phyloP scores from a whole-genome alignment of 129 eudicot species.

The Silybum marianum region DNA sequence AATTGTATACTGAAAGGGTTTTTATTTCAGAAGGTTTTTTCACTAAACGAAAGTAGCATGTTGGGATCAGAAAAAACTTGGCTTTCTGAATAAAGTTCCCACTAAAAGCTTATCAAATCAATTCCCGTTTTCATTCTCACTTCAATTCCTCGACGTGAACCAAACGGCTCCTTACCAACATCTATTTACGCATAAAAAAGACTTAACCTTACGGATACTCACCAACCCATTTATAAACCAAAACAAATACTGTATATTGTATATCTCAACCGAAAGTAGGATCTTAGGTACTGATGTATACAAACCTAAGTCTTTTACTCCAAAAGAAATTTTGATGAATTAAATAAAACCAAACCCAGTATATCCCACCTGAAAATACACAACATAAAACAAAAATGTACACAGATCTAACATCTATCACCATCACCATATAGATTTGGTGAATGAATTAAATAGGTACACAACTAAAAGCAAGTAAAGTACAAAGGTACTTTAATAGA shows the following conservation, averaged over 20 bases:
- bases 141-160: too few species aligned
- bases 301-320: not conserved
- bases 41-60: too few species aligned
- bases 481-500: constrained; percentile 21
- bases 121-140: too few species aligned
- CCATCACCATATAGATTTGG: not conserved
- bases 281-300: not conserved
- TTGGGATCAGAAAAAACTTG: too few species aligned
- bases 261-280: not conserved
- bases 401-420: not conserved
- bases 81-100: too few species aligned
- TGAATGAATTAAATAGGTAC: not conserved
- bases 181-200: too few species aligned
- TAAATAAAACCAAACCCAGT: not conserved
- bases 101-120: too few species aligned
- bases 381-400: not conserved
- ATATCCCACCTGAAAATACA: not conserved
- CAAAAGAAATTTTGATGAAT: not conserved
- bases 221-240: not conserved
- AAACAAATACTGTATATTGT: not conserved
- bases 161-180: too few species aligned
- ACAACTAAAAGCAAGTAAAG: constrained; percentile 20
- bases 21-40: too few species aligned
- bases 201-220: too few species aligned
- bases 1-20: too few species aligned